Evolutionary conservation across 2,329 filamentous ascomycete genomes (phyloP), one percentile per base, ranked within the genome.

Genomic region (Penicillium oxalicum): DNA sequence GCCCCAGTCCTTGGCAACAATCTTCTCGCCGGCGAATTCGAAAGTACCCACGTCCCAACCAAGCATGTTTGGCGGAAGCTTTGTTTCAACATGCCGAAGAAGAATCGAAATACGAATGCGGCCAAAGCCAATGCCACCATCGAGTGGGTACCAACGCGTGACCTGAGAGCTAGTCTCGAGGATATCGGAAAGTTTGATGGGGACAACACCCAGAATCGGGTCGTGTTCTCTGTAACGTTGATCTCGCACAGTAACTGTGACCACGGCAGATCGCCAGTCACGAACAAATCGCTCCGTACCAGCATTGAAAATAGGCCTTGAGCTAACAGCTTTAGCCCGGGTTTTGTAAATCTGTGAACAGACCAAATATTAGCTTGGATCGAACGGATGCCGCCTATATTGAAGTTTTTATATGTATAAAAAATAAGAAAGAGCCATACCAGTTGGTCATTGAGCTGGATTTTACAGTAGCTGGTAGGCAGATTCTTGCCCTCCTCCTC

Each of bases 11-110:
- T 77, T 71, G 0, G 86, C 82, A 0, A 78, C 77, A 40, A 97
- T 83, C 12, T 76, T 78, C 42, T 88, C 78, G 0, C 85, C 88
- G 0, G 79, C 72, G 64, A 97, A 94, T 62, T 95, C 86, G 62
- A 97, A 95, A 0, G 91, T 95, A 33, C 93, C 93, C 38, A 97
- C 88, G 52, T 96, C 89, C 88, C 91, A 97, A 8, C 91, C 90
- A 4, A 96, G 79, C 69, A 95, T 86, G 36, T 83, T 74, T 0
- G 87, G 87, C n/a, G 91, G 91, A 1, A 97, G 76, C 40, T 83
- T 83, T 45, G 91, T 86, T 67, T 95, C 91, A 38, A 96, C 81
- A 27, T 88, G 91, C 27, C 91, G 84, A 80, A 96, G 95, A 3
- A 97, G 78, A 3, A 97, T 70, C 0, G 89, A 95, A 57, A 98